These are phyloP conservation scores for Termitomyces sp. DNA, from an alignment of 768 basidiomycete species.

Conservation along the genomic window DNA sequence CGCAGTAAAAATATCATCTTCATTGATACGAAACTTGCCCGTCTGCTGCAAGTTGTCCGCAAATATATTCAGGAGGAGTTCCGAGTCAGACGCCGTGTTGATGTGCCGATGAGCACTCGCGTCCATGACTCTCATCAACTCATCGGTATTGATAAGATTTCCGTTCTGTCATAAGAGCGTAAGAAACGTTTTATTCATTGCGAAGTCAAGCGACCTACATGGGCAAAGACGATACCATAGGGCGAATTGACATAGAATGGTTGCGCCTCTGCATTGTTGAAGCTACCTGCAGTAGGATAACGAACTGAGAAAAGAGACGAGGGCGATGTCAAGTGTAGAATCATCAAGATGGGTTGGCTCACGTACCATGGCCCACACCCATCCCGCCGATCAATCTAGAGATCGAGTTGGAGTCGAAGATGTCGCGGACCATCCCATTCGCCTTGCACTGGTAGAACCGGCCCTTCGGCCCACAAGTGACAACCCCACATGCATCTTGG, in stretches of 20 bases:
- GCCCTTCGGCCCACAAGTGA: slow-evolving; percentile 93
- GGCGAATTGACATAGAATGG: slow-evolving; percentile 99
- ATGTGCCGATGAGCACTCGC: slow-evolving; percentile 96
- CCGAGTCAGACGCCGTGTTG: slow-evolving; percentile 98
- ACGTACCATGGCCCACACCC: slow-evolving; percentile 93
- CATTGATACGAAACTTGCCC: slow-evolving; percentile 98
- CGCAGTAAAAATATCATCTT: slow-evolving; percentile 97
- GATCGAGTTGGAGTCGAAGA: slow-evolving; percentile 81
- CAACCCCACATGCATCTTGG: slow-evolving; percentile 96
- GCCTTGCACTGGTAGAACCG: slow-evolving; percentile 98
- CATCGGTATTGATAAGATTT: slow-evolving; percentile 89
- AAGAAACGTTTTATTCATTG: not conserved
- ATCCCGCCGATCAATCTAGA: slow-evolving; percentile 83
- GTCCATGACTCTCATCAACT: slow-evolving; percentile 90
- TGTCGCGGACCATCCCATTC: slow-evolving; percentile 98
- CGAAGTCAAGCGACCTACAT: slow-evolving; percentile 49
- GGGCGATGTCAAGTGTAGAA: slow-evolving; percentile 1
- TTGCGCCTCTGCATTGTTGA: slow-evolving; percentile 94
- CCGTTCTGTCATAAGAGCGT: slow-evolving; percentile 68
- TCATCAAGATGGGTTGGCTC: slow-evolving; percentile 12
- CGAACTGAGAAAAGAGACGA: slow-evolving; percentile 52
- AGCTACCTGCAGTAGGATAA: slow-evolving; percentile 97
- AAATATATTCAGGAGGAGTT: slow-evolving; percentile 94
- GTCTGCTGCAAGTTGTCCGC: slow-evolving; percentile 97
- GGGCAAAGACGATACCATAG: slow-evolving; percentile 96